Evolutionary conservation across 257 asterid species (phyloP).

Genomic region (Scutellaria baicalensis): DNA sequence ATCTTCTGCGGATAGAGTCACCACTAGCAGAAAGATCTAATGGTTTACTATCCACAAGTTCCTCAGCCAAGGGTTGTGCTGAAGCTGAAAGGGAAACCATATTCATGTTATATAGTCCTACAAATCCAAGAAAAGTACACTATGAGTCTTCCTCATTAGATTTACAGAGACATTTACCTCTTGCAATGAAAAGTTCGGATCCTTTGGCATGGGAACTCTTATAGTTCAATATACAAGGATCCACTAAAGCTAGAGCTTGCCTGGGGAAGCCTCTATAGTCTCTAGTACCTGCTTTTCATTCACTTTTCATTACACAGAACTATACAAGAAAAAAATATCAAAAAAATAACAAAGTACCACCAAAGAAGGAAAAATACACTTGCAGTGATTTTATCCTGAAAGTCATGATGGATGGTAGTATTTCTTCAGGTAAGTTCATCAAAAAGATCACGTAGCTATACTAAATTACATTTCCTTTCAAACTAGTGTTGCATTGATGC

Average conservation of each 20-base stretch:
- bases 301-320: neutral
- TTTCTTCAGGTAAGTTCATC: neutral
- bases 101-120: neutral
- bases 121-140: neutral
- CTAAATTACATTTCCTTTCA: neutral
- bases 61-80: conserved; percentile 58
- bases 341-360: neutral
- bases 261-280: conserved; percentile 30
- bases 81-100: conserved; percentile 54
- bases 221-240: conserved; percentile 26
- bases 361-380: neutral
- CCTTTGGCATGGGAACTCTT: conserved; percentile 10
- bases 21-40: conserved; percentile 45
- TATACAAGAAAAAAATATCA: neutral
- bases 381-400: neutral
- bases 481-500: neutral
- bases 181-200: conserved; percentile 21
- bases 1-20: conserved; percentile 70
- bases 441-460: neutral
- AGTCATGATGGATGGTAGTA: neutral
- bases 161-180: conserved; percentile 37
- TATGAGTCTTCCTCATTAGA: neutral
- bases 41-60: conserved; percentile 43
- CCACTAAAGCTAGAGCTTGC: conserved; percentile 21
- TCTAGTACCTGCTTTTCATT: conserved; percentile 39